Percentiles rank a stretch among this genome's conserved stretches.
Evolutionary conservation across 2,329 filamentous ascomycete species (phyloP).

Genomic region (Pseudopithomyces maydicus): DNA sequence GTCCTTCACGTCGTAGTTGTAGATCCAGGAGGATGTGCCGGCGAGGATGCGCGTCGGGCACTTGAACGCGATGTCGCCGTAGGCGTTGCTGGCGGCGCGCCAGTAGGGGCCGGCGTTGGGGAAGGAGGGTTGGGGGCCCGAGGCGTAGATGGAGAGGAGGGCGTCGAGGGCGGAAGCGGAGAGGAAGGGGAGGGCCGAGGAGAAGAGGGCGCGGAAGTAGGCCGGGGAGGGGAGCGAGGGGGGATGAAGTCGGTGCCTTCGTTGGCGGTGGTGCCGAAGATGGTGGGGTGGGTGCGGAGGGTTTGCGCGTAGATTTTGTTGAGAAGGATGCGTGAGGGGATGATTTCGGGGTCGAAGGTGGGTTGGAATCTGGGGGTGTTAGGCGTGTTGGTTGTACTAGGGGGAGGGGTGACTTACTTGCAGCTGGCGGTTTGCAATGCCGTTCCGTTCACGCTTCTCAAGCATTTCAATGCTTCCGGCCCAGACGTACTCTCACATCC

Average conservation of each 20-base stretch:
- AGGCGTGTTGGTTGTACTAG: conserved; percentile 52
- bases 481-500: conserved; percentile 48
- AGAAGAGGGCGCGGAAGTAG: conserved; percentile 61
- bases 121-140: conserved; percentile 46
- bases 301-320: not conserved
- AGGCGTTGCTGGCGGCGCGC: conserved; percentile 62
- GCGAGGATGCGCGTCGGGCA: conserved; percentile 49
- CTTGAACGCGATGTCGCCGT: conserved; percentile 69
- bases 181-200: conserved; percentile 63
- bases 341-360: conserved; percentile 51
- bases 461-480: conserved; percentile 51
- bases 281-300: conserved; percentile 56
- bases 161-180: conserved; percentile 54
- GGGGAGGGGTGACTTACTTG: conserved; percentile 41
- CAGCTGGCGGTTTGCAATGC: conserved; percentile 48
- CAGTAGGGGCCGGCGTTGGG: conserved; percentile 60
- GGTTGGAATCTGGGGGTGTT: conserved; percentile 52
- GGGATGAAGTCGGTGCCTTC: conserved; percentile 69
- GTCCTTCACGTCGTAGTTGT: conserved; percentile 72
- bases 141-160: conserved; percentile 65
- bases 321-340: conserved; percentile 33
- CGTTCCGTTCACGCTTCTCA: conserved; percentile 52
- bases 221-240: conserved; percentile 50
- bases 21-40: conserved; percentile 64
- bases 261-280: conserved; percentile 63